Evolutionary conservation across 768 basidiomycete genomes (phyloP).

Genomic region (Agrocybe praecox): DNA sequence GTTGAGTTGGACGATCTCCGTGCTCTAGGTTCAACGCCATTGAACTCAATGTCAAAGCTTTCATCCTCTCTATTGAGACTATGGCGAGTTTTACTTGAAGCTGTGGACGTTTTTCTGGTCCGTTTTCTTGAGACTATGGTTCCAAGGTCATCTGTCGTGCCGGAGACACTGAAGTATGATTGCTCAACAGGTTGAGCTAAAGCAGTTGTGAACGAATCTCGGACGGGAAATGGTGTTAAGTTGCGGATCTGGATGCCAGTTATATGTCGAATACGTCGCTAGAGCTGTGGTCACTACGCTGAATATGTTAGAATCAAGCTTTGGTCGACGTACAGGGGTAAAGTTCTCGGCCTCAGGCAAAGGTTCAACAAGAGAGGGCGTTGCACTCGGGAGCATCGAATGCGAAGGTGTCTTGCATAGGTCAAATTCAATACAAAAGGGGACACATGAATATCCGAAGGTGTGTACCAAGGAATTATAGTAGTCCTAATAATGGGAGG

Average conservation of each 20-base stretch:
- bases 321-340: slow-evolving; percentile 17
- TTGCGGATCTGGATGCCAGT: slow-evolving; percentile 76
- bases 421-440: slow-evolving; percentile 8
- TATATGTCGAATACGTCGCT: slow-evolving; percentile 78
- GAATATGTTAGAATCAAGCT: background rate
- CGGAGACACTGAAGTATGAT: slow-evolving; percentile 57
- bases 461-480: background rate
- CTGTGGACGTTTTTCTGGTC: slow-evolving; percentile 59
- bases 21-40: slow-evolving; percentile 18
- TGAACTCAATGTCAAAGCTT: slow-evolving; percentile 28
- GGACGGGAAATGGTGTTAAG: slow-evolving; percentile 81
- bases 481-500: too few relatives aligned
- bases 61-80: slow-evolving; percentile 50
- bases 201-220: slow-evolving; percentile 78
- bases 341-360: slow-evolving; percentile 11
- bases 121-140: slow-evolving; percentile 60
- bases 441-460: background rate
- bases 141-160: slow-evolving; percentile 71
- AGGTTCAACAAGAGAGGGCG: slow-evolving; percentile 13
- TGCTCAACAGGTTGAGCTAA: slow-evolving; percentile 67
- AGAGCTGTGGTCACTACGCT: slow-evolving; percentile 14
- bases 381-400: slow-evolving; percentile 24
- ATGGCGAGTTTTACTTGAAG: slow-evolving; percentile 53
- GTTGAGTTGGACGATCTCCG: slow-evolving; percentile 50
- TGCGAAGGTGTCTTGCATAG: slow-evolving; percentile 18